Evolutionary conservation across 2,329 filamentous ascomycete genomes (phyloP), one percentile per base, ranked within the genome.

Genomic region (Trichoderma sp.): DNA sequence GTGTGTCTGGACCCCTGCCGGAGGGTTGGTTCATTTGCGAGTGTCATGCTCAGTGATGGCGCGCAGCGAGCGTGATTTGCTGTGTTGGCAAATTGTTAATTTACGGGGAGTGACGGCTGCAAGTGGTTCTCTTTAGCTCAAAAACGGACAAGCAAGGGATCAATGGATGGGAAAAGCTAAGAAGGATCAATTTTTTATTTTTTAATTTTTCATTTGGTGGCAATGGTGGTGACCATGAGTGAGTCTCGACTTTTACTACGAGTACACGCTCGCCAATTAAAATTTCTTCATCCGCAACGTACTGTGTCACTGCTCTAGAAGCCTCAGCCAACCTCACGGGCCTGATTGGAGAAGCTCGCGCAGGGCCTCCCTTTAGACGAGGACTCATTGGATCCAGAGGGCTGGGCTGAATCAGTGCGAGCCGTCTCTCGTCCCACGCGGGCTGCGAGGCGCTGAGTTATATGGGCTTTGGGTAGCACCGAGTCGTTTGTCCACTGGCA

Each of bases 401-500:
- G 59, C 68, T 72, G 68, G 68, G 68, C 68, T 72, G 59, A 53
- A 72, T 72, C 59, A 53, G 68, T 53, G 68, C 24, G n/a, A 63
- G 24, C 35, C 18, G 29, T 53, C 24, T 21, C 31, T 45, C 59
- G 69, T 72, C 69, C 59, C 69, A 72, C 69, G 69, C 59, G 56
- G 59, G 69, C 38, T 64, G 69, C 59, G 59, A 64, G 69, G 59
- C 38, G 59, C 38, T 64, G 59, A 18, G 38, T 29, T 62, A 71
- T 38, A 38, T 31, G 56, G 63, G 18, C 56, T 29, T 53, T 45
- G 41, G 38, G 59, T 72, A 24, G 59, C 69, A 72, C 69, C 59
- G 12, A 7, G 67, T 31, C 8, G 33, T 41, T 62, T 27, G 33
- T 21, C 35, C 67, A 71, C 67, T 62, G 67, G 41, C 69, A 72